Percentiles rank a stretch among this genome's conserved stretches.
phyloP scores from a whole-genome alignment of 2,329 filamentous ascomycete genomes.

The Thielaviopsis ethacetica region DNA sequence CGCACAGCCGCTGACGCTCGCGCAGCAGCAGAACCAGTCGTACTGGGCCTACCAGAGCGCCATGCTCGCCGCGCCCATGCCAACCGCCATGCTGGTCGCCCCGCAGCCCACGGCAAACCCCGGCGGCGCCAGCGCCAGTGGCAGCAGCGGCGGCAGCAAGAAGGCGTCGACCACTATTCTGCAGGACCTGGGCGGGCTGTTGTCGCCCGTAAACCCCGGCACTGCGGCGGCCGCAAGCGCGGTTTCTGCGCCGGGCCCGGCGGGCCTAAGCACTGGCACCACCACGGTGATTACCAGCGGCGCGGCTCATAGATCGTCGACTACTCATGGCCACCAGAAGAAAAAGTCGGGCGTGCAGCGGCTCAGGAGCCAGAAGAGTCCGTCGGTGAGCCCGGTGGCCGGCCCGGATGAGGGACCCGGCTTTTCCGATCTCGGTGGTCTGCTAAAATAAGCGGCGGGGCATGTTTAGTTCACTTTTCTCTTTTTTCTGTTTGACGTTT shows the following conservation, averaged over 20 bases:
- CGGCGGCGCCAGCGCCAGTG: constrained; percentile 22
- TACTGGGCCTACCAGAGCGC: constrained; percentile 11
- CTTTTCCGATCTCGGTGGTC: constrained; percentile 23
- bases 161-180: constrained; percentile 41
- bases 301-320: not conserved
- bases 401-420: constrained; percentile 6
- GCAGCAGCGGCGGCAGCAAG: constrained; percentile 30
- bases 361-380: not conserved
- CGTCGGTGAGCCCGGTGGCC: not conserved
- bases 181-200: constrained; percentile 39
- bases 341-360: not conserved
- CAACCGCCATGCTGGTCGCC: constrained; percentile 20
- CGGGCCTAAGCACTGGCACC: not conserved
- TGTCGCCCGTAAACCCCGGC: constrained; percentile 23
- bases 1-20: constrained; percentile 22
- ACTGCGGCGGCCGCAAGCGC: not conserved
- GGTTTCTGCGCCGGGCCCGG: not conserved
- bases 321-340: not conserved
- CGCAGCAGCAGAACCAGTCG: constrained; percentile 16
- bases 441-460: constrained; percentile 19
- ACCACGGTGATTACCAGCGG: not conserved
- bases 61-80: constrained; percentile 19
- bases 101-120: not conserved
- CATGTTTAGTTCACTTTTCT: not conserved
- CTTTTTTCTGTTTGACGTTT: not conserved